A percentile compares a stretch with the other conserved stretches of the same genome.
Evolutionary conservation across 2,329 filamentous ascomycete genomes (phyloP).

Genomic region (Epichloe scottii): DNA sequence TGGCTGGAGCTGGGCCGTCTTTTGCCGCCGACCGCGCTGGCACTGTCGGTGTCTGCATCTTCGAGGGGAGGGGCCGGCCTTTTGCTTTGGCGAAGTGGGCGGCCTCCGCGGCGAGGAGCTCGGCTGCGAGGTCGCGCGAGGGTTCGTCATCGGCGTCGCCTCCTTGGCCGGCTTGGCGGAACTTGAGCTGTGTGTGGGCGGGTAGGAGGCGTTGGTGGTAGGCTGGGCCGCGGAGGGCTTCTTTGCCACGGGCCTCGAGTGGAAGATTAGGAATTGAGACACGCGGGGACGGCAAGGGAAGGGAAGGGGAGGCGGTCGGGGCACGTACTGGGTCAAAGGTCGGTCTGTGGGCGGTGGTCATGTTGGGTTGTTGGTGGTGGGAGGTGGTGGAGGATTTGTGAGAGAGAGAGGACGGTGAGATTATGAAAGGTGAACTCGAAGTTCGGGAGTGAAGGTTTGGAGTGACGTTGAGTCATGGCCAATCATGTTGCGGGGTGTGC

Average conservation of each 20-base stretch:
- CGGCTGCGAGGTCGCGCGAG: slow-evolving; percentile 69
- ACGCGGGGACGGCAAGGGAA: background rate
- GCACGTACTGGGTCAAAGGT: slow-evolving; percentile 80
- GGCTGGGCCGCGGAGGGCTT: slow-evolving; percentile 81
- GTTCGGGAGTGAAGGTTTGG: background rate
- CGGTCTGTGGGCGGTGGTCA: slow-evolving; percentile 66
- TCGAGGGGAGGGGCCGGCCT: slow-evolving; percentile 30
- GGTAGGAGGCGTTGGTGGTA: slow-evolving; percentile 95
- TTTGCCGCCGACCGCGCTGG: slow-evolving; percentile 23
- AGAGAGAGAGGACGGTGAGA: background rate
- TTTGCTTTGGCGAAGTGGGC: slow-evolving; percentile 78
- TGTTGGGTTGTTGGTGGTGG: slow-evolving; percentile 17
- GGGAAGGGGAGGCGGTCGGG: background rate
- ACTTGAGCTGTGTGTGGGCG: slow-evolving; percentile 87
- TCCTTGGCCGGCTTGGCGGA: slow-evolving; percentile 76
- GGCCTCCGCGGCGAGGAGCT: slow-evolving; percentile 80
- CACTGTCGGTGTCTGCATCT: slow-evolving; percentile 34
- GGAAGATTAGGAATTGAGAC: slow-evolving; percentile 14
- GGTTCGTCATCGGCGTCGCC: slow-evolving; percentile 60
- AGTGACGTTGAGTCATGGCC: background rate
- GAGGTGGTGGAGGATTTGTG: background rate
- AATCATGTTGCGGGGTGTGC: background rate
- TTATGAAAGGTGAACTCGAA: background rate
- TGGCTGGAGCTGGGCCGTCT: slow-evolving; percentile 44
- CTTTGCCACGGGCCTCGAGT: slow-evolving; percentile 73